A percentile compares a stretch with the other conserved stretches of the same genome.
These are phyloP conservation scores for Oenanthe sinensis DNA, from an alignment of 129 eudicot genomes.

Conservation along the genomic window DNA sequence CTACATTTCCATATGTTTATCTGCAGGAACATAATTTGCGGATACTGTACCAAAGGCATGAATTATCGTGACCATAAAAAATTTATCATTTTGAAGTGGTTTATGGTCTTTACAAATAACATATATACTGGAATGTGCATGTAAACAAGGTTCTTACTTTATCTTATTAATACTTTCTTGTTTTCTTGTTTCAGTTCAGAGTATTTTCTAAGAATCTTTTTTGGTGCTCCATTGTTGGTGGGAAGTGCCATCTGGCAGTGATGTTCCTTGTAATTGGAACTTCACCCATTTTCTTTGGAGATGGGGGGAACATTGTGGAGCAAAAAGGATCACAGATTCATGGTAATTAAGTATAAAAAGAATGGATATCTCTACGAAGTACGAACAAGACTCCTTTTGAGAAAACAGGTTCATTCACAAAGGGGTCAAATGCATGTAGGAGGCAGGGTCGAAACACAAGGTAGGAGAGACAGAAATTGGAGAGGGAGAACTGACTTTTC, in stretches of 20 bases:
- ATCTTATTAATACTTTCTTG: not conserved
- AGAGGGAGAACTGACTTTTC: not conserved
- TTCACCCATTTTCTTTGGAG: not conserved
- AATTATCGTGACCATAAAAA: not conserved
- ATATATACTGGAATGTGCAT: not conserved
- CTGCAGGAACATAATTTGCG: not conserved
- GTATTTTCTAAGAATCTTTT: not conserved
- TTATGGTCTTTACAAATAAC: not conserved
- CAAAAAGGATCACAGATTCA: not conserved
- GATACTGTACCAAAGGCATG: not conserved
- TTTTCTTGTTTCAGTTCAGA: not conserved
- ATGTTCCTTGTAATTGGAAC: not conserved
- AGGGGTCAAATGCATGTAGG: not conserved
- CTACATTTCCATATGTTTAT: not conserved
- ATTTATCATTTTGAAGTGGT: not conserved
- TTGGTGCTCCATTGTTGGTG: not conserved
- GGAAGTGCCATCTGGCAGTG: not conserved
- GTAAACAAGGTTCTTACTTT: not conserved
- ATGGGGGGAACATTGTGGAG: not conserved
- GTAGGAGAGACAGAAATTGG: not conserved
- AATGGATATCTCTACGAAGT: not conserved
- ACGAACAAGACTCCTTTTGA: not conserved
- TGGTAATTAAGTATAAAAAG: not conserved
- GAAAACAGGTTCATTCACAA: not conserved
- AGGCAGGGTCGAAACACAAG: not conserved